phyloP scores from a whole-genome alignment of 805 yeast species.

The Zygosaccharomyces pseudorouxii region DNA sequence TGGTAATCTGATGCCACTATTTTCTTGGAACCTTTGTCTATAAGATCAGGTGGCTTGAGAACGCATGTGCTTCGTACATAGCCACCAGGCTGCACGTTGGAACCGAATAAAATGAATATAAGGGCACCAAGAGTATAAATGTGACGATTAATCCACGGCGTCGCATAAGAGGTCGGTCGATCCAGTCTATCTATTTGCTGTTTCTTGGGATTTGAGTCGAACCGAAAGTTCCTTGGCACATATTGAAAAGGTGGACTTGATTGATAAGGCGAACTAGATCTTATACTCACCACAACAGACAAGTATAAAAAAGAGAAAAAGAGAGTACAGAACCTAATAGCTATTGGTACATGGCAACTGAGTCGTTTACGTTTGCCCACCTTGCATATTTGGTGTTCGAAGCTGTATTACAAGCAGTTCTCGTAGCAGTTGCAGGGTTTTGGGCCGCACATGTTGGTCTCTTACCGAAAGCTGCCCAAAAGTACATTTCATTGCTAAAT shows the following conservation, averaged over 20 bases:
- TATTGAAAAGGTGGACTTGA: not conserved
- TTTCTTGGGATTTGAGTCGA: too few species aligned
- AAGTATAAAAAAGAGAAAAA: not conserved
- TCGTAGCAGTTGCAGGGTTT: constrained; percentile 82
- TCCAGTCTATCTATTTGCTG: too few species aligned
- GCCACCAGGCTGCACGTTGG: not conserved
- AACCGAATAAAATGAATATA: not conserved
- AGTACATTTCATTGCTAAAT: constrained; percentile 67
- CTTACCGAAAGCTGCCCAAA: constrained; percentile 69
- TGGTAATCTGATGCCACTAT: not conserved
- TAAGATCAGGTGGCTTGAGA: not conserved
- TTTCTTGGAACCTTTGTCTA: not conserved
- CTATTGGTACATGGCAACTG: constrained; percentile 5
- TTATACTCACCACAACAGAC: not conserved
- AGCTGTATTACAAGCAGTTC: constrained; percentile 86
- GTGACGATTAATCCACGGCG: not conserved
- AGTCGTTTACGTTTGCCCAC: constrained; percentile 31
- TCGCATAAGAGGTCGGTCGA: too few species aligned
- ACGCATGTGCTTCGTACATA: not conserved
- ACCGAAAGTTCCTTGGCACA: not conserved
- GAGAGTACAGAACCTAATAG: not conserved
- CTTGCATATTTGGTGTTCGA: constrained; percentile 70
- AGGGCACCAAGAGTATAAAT: not conserved
- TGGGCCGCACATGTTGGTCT: constrained; percentile 73
- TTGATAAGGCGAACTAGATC: not conserved